Evolutionary conservation across 129 eudicot species (phyloP), one percentile per base, ranked within the genome.

Genomic region (Artemisia tridentata): DNA sequence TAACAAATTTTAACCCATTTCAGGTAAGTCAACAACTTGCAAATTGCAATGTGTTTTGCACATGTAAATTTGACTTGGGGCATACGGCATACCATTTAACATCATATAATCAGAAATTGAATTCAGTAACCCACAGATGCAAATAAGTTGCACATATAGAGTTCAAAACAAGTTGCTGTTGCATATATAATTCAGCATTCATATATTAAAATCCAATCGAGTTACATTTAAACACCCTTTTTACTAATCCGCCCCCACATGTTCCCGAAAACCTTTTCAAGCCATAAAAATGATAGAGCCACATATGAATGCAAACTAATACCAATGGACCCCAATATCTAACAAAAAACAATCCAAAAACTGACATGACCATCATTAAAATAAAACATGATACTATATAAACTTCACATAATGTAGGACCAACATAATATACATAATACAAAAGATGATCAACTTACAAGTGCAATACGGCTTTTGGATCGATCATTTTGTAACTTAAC

Each of bases 401-500:
- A n/a, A 69, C 6, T 19, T 45, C 4, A 38, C 25, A 71, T 43
- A 46, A 57, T 20, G 27, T 59, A 19, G 75, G 66, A 47, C 57
- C 67, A 57, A 69, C 4, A 69, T 16, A 56, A 23, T n/a, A 23
- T 17, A 54, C 25, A 23, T 27, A 41, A 23, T 60, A 23, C 20
- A n/a, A 31, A 12, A 12, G 11, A 1, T 8, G 2, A 51, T 11
- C 3, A 46, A 59, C 78, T 70, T 75, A 92, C 98, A 10, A 92
- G 89, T 52, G 85, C 80, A 11, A 84, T 77, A 25, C 98, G 98
- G 45, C 77, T 82, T 46, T 83, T 88, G 73, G 98, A 92, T 79
- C 98, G 83, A 65, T 77, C 84, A 77, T 92, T 92, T 47, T 92
- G 95, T 10, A 81, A 92, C 71, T 89, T 95, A 62, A 89, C 96